These are phyloP conservation scores for Neonectria sp. DNA, from an alignment of 2,329 filamentous ascomycete genomes.

Conservation along the genomic window DNA sequence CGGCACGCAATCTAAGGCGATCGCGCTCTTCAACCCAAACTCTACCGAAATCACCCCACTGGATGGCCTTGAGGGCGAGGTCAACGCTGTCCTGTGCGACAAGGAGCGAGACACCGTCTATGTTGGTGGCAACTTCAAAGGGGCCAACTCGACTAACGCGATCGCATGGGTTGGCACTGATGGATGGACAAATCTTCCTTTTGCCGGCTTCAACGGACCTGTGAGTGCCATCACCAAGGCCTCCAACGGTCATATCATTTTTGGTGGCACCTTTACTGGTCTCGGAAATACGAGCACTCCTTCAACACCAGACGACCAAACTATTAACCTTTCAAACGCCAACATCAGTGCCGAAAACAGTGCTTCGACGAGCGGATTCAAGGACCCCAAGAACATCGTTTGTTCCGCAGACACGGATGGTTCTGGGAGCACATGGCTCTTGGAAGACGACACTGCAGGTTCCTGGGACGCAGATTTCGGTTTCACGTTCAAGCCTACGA, in stretches of 20 bases:
- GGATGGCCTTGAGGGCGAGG: constrained; percentile 85
- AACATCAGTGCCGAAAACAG: constrained; percentile 78
- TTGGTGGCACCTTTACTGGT: constrained; percentile 91
- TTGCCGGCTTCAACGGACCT: constrained; percentile 94
- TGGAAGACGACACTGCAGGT: constrained; percentile 81
- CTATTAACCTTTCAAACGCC: constrained; percentile 87
- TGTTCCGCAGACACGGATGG: constrained; percentile 80
- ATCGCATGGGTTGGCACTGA: constrained; percentile 81
- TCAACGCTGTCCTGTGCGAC: constrained; percentile 89
- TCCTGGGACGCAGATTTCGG: constrained; percentile 88
- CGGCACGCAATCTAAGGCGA: constrained; percentile 80
- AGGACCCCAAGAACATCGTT: constrained; percentile 84
- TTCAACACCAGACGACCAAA: constrained; percentile 78
- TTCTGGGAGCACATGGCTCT: constrained; percentile 82
- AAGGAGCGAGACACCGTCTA: constrained; percentile 84
- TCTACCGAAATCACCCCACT: constrained; percentile 80
- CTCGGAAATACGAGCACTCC: constrained; percentile 84
- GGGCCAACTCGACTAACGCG: constrained; percentile 88
- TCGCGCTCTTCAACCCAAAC: constrained; percentile 85
- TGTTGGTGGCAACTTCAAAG: constrained; percentile 88
- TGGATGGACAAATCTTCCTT: constrained; percentile 86
- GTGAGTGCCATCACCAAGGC: constrained; percentile 88
- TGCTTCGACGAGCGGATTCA: constrained; percentile 74
- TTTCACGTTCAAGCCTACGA: constrained; percentile 90
- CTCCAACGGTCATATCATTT: constrained; percentile 87